These are phyloP conservation scores for Colletotrichum caudatum DNA, from an alignment of 2,329 filamentous ascomycete genomes.

Conservation along the genomic window DNA sequence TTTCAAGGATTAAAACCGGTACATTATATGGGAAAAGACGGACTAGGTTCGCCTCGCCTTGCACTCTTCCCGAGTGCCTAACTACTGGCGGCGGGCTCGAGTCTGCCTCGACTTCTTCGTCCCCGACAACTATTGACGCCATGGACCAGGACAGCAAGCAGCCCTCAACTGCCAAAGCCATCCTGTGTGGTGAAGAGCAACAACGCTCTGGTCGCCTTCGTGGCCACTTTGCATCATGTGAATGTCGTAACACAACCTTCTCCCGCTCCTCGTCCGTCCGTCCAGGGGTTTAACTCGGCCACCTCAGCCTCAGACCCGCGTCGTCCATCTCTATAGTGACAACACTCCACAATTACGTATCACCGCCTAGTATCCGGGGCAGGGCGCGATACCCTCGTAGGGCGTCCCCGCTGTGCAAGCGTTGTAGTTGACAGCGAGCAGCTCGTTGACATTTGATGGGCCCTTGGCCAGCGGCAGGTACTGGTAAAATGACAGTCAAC, in stretches of 20 bases:
- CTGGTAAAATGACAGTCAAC: not conserved
- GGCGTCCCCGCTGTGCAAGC: not conserved
- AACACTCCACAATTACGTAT: not conserved
- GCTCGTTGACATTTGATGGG: not conserved
- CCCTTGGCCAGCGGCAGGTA: not conserved
- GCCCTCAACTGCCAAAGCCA: not conserved
- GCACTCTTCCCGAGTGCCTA: not conserved
- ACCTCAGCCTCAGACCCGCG: not conserved
- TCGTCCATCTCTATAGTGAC: not conserved
- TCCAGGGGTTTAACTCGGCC: not conserved
- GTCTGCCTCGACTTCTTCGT: too few relatives aligned
- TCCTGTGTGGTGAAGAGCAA: not conserved
- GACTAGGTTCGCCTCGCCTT: not conserved
- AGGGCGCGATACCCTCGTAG: not conserved
- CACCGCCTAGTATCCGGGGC: not conserved
- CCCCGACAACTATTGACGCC: not conserved
- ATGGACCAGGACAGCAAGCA: not conserved
- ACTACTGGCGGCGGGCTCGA: not conserved
- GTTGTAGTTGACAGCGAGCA: not conserved
- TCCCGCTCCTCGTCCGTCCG: not conserved
- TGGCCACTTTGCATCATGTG: not conserved
- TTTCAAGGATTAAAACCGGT: not conserved
- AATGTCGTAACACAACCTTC: not conserved
- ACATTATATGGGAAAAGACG: not conserved
- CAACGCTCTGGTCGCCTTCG: not conserved